Base-by-base conservation (phyloP, 2,329 filamentous ascomycete genomes). In the Hymenoscyphus scutula region DNA sequence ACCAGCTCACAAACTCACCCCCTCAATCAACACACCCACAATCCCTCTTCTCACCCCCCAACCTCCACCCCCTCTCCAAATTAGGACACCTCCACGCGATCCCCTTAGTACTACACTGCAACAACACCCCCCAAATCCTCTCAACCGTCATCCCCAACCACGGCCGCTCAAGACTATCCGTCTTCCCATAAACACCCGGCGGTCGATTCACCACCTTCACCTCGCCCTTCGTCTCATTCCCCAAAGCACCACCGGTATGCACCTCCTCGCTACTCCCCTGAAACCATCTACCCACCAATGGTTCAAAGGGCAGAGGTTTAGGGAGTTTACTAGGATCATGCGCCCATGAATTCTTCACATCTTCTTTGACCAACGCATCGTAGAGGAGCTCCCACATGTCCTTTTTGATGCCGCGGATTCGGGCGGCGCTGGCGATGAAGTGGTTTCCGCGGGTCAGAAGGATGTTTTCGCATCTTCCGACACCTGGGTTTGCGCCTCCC, bases 391-490 rank as follows among this genome's bases (percentile, higher is more conserved):
- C 62, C 65, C 67, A 73, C 8, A 71, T 62, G 37, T 72, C 69
- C 23, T 56, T 63, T 17, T 67, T 62, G 10, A 68, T 29, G 1
- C 70, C 77, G 1, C 78, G 71, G 5, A 82, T 77, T 0, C 81
- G 74, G 5, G 71, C 72, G 0, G 77, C 77, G 1, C 78, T 80
- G 2, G 76, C 78, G 41, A 81, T 70, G 67, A 83, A 82, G 58
- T 80, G 77, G 17, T 80, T 81, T 53, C 78, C 78, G 64, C 79
- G 80, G 2, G 77, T 78, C 6, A 81, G 64, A 13, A 77, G 70
- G 0, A 78, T 73, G 30, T 69, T 67, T 2, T 72, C 69, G 60
- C 76, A 77, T 17, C 63, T 63, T 5, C 71, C 41, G 68, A 73
- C 54, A 38, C 67, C 65, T 0, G 68, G 68, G n/a, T 72, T 69